Evolutionary conservation across 495 filamentous ascomycete species (phyloP), one percentile per base, ranked within the genome.

Genomic region (Penicillium turbatum): DNA sequence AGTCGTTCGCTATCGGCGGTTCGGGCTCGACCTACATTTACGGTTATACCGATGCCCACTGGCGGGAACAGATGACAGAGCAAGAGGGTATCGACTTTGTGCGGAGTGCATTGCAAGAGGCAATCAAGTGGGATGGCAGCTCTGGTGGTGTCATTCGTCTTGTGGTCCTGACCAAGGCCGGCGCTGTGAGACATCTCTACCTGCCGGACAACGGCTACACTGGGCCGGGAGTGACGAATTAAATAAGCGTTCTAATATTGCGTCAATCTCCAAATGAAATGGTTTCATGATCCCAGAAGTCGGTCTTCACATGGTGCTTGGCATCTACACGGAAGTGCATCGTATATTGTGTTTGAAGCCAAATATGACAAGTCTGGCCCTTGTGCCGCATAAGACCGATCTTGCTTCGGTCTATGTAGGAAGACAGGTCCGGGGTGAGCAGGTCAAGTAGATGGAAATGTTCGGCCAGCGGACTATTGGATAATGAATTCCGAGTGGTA

Each of bases 21-120:
- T 97, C 92, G 8, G 93, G 93, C 12, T 97, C 92, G 61, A 97
- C 93, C 44, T 98, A 97, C 77, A 98, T 98, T 73, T 97, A 96
- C 77, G 93, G 93, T 58, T 97, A 92, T 77, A 97, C 93, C 68
- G 92, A 98, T 70, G 85, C 91, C 45, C 82, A 98, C 79, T 98
- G 93, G 93, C 85, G 81, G 65, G 95, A 97, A 67, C 82, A 84
- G 60, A 97, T 98, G 92, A 87, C 86, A 21, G 92, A 98, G 79
- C 78, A 82, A 37, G 90, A 95, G 54, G 95, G 93, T n/a, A 81
- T 98, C 51, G 71, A 84, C 26, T 98, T 97, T 59, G 95, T 98
- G 61, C 96, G 95, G 69, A 86, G 83, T 36, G 82, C 93, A 10
- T 72, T 98, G 68, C 78, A 82, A 63, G 92, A 98, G 76, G 93